Evolutionary conservation across 106 monocot genomes (phyloP).

Genomic region (Ottelia alismoides): DNA sequence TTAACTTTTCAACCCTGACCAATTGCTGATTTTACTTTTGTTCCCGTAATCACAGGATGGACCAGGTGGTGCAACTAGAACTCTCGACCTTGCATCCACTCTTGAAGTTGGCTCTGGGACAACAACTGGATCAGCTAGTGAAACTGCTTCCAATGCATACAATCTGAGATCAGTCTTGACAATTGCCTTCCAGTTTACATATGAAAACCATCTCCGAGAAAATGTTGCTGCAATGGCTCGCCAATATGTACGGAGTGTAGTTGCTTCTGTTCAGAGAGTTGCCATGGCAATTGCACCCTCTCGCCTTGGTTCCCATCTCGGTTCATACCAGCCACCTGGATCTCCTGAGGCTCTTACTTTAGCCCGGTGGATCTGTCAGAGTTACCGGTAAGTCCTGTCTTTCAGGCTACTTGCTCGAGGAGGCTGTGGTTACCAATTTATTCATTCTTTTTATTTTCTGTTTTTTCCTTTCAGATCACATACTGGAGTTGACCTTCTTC

Average conservation of each 20-base stretch:
- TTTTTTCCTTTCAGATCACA: too few relatives aligned
- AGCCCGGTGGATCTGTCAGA: too few relatives aligned
- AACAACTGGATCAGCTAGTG: conserved; percentile 14
- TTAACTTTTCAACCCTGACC: too few relatives aligned
- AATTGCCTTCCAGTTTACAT: too few relatives aligned
- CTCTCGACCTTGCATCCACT: too few relatives aligned
- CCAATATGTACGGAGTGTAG: conserved; percentile 60
- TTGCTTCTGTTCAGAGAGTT: conserved; percentile 74
- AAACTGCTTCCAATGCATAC: conserved; percentile 27
- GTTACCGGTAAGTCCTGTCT: too few relatives aligned
- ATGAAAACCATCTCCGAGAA: too few relatives aligned
- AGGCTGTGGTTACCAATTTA: neutral
- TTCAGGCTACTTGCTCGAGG: conserved; percentile 52
- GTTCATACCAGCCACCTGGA: conserved; percentile 33
- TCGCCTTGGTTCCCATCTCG: conserved; percentile 22
- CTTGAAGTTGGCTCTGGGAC: conserved; percentile 51
- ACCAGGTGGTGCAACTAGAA: too few relatives aligned
- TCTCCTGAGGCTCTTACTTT: conserved; percentile 73
- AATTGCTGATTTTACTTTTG: too few relatives aligned
- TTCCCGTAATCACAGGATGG: too few relatives aligned
- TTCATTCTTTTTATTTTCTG: neutral
- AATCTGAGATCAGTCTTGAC: too few relatives aligned
- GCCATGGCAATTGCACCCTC: conserved; percentile 84
- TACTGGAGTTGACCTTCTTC: conserved; percentile 56
- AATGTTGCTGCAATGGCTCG: too few relatives aligned